Conservation (phyloP, 129 eudicot genomes). For the Chrysanthemum makinoi region DNA sequence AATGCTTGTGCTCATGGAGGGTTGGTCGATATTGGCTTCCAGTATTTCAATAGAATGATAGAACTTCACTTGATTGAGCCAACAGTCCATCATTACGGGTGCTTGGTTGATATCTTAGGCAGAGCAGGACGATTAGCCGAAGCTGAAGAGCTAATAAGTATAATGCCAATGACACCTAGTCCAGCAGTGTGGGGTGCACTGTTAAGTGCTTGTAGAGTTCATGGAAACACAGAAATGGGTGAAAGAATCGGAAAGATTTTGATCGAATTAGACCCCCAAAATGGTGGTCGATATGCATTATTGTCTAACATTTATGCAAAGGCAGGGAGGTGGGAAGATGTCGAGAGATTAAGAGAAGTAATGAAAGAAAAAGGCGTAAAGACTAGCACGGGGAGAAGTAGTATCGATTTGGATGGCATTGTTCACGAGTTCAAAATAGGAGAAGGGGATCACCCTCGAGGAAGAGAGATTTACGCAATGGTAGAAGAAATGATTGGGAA, state of each 20-base stretch:
- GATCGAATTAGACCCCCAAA: conserved; percentile 55
- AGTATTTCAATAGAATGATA: conserved; percentile 43
- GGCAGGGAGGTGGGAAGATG: conserved; percentile 61
- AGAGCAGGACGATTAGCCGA: conserved; percentile 46
- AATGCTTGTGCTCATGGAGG: conserved; percentile 75
- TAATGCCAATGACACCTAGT: conserved; percentile 56
- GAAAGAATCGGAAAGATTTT: conserved; percentile 48
- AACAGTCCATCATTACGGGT: conserved; percentile 54
- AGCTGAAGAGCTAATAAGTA: conserved; percentile 46
- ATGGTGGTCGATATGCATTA: conserved; percentile 52
- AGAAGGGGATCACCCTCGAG: conserved; percentile 48
- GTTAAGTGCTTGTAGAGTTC: conserved; percentile 55
- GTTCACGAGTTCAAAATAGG: conserved; percentile 63
- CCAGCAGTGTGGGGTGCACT: conserved; percentile 63
- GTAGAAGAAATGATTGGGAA: conserved; percentile 38
- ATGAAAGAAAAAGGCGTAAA: conserved; percentile 57
- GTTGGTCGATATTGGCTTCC: conserved; percentile 46
- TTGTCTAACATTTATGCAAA: conserved; percentile 66
- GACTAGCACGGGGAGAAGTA: conserved; percentile 48
- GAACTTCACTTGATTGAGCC: conserved; percentile 38
- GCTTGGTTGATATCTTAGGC: conserved; percentile 57
- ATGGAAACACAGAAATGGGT: conserved; percentile 44
- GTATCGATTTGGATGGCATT: conserved; percentile 41
- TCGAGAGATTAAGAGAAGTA: conserved; percentile 31
- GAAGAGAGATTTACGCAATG: conserved; percentile 37